Evolutionary conservation across 371 early-diverging fungal species (phyloP).

Genomic region (Mucor mucedo): DNA sequence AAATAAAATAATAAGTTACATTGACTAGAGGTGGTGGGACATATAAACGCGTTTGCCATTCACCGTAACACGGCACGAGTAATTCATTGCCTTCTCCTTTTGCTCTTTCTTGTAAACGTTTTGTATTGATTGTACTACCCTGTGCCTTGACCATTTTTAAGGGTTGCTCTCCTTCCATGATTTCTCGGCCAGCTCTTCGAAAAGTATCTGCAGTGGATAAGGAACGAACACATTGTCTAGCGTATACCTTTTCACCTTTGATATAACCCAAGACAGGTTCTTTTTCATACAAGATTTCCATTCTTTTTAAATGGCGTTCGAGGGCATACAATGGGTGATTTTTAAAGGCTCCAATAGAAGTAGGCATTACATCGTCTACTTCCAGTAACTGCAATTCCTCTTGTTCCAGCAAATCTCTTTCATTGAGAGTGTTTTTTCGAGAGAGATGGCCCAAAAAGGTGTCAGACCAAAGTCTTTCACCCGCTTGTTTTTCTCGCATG

Average conservation of each 20-base stretch:
- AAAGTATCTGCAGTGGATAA: constrained; percentile 70
- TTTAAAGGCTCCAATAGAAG: constrained; percentile 74
- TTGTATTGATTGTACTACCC: constrained; percentile 65
- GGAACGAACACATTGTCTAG: constrained; percentile 70
- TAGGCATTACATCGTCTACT: constrained; percentile 79
- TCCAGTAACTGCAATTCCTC: constrained; percentile 50
- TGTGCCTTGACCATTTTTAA: constrained; percentile 70
- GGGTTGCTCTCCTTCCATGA: constrained; percentile 61
- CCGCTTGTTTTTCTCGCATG: constrained; percentile 43
- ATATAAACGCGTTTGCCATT: constrained; percentile 86
- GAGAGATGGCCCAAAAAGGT: constrained; percentile 21
- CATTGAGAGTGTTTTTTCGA: constrained; percentile 16
- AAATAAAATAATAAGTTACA: constrained; percentile 47
- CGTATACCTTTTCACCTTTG: constrained; percentile 80
- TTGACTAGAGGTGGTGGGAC: constrained; percentile 68
- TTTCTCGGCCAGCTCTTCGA: constrained; percentile 65
- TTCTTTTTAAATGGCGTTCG: constrained; percentile 81
- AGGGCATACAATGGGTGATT: constrained; percentile 85
- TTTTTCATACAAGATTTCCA: constrained; percentile 70
- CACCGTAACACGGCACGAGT: constrained; percentile 69
- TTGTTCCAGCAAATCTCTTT: constrained; percentile 56
- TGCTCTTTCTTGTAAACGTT: constrained; percentile 53
- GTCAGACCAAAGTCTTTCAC: constrained; percentile 44
- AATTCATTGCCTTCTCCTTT: constrained; percentile 44
- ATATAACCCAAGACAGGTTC: constrained; percentile 74